Conservation (phyloP, 2,329 filamentous ascomycete genomes). For the Talaromyces sp. region DNA sequence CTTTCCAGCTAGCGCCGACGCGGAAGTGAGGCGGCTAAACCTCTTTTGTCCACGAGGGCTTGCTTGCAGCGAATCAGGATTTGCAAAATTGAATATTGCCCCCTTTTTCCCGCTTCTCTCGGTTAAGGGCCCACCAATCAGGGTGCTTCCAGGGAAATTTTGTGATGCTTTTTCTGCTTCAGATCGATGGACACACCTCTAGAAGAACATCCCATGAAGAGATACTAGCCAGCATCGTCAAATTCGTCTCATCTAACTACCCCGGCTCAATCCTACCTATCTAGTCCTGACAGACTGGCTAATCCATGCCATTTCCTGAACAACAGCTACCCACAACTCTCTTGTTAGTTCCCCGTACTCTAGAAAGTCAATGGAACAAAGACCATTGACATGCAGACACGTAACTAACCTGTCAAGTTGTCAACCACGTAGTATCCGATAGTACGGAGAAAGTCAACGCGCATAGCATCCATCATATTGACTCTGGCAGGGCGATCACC, state of each 20-base stretch:
- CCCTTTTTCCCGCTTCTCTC: neutral
- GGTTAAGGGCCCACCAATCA: neutral
- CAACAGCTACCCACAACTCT: too few species aligned
- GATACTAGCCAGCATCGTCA: too few species aligned
- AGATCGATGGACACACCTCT: neutral
- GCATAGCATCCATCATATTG: neutral
- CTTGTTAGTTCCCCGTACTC: too few species aligned
- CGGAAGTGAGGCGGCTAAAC: neutral
- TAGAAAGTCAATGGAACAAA: neutral
- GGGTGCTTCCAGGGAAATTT: neutral
- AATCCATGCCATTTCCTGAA: too few species aligned
- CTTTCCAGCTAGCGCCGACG: neutral
- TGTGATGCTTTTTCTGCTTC: neutral
- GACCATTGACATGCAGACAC: neutral
- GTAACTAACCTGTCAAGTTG: too few species aligned
- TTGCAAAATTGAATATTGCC: neutral
- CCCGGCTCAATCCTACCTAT: too few species aligned
- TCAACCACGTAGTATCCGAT: neutral
- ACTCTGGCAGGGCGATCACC: neutral
- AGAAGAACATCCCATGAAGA: too few species aligned
- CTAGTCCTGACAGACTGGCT: too few species aligned
- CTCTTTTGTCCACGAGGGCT: neutral
- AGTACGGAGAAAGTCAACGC: too few species aligned
- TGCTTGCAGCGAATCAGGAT: neutral
- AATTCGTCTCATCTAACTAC: too few species aligned